Base-by-base conservation (phyloP, 208 protist species). In the Trypanosoma avium region DNA sequence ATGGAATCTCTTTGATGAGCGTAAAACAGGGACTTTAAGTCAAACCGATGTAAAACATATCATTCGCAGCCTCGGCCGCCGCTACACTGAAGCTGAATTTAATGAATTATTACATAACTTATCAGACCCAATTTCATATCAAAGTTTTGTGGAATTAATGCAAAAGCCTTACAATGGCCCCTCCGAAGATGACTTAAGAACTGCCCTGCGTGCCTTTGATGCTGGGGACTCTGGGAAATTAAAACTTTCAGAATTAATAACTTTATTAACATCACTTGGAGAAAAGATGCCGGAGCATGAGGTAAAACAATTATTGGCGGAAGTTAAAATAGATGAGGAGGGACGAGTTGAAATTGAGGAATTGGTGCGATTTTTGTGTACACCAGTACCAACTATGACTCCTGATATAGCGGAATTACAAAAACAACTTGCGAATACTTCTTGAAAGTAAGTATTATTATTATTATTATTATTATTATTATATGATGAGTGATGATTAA, bases 1-100 rank as follows among this genome's bases (percentile, higher is more conserved):
- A 22, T 96, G 87, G 88, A 89, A 94, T 65, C 75, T 96, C 36
- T 96, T 96, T 49, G 90, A 96, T 48, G 86, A 94, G 40, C 86
- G 79, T 38, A 70, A 89, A 33, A 86, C 77, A 10, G 86, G 86
- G 4, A 61, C 42, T 33, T 83, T 94, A 47, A 79, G 79, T 32
- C 77, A 90, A 57, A 76, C 65, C 1, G 90, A 96, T 71, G 71
- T 92, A 30, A 94, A 93, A 66, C 90, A 96, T 73, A 94, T 96
- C 40, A 54, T 96, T 40, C 86, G 90, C 72, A 90, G 83, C 59
- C 76, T 96, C 3, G 90, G 90, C 21, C 84, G 88, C 42, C 84
- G 87, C 32, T 87, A 94, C 82, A 94, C 90, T 4, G 87, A 96
- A 53, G 82, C 83, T n/a, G 90, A 96, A 73, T 87, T 96, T 71